Percentiles rank a stretch among this genome's conserved stretches.
phyloP scores from a whole-genome alignment of 148 eudicot species.

The Nepenthes gracilis region DNA sequence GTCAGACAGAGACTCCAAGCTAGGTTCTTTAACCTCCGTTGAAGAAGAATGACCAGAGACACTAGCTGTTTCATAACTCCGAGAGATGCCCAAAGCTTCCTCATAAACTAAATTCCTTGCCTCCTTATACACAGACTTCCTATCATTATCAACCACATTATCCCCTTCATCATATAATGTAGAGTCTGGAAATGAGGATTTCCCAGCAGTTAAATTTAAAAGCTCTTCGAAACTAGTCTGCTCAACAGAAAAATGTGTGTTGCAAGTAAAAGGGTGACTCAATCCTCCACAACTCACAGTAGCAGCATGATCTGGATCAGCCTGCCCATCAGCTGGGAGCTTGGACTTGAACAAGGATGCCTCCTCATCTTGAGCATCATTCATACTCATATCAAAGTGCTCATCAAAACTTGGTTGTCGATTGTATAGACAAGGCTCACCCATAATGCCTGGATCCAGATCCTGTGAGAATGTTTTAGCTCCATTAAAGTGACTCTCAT shows the following conservation, averaged over 20 bases:
- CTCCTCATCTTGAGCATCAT: slow-evolving; percentile 8
- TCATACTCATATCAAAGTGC: slow-evolving; percentile 1
- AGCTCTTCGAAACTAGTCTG: too few relatives aligned
- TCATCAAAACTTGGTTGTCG: slow-evolving; percentile 8
- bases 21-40: slow-evolving; percentile 1
- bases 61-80: not conserved
- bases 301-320: slow-evolving; percentile 1
- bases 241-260: too few relatives aligned
- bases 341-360: slow-evolving; percentile 3
- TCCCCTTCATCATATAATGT: not conserved
- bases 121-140: not conserved
- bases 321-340: not conserved
- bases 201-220: not conserved
- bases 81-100: not conserved
- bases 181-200: not conserved
- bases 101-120: not conserved
- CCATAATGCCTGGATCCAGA: slow-evolving; percentile 1
- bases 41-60: not conserved
- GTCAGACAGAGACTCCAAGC: not conserved
- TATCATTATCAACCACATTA: not conserved
- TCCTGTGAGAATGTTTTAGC: not conserved
- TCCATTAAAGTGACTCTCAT: not conserved
- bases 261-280: too few relatives aligned
- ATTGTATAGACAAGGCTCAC: slow-evolving; percentile 6
- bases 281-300: too few relatives aligned